phyloP scores from a whole-genome alignment of 495 filamentous ascomycete genomes.

The Penicillium coprophilum region DNA sequence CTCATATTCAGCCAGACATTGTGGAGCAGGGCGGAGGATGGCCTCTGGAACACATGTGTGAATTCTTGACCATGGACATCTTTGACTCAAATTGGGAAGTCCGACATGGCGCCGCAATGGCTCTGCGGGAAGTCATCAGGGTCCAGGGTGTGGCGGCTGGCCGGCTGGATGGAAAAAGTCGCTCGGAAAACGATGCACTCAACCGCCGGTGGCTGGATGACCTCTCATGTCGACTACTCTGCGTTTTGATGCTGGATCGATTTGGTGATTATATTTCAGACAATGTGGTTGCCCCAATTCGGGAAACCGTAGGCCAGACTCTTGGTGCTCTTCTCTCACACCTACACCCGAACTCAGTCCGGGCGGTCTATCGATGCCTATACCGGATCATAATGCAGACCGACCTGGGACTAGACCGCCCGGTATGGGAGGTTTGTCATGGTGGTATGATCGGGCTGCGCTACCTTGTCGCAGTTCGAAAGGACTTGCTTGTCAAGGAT shows the following conservation, averaged over 20 bases:
- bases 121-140: slow-evolving; percentile 84
- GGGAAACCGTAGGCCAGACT: slow-evolving; percentile 95
- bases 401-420: slow-evolving; percentile 66
- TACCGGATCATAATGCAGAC: slow-evolving; percentile 90
- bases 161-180: slow-evolving; percentile 64
- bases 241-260: slow-evolving; percentile 93
- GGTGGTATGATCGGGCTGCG: slow-evolving; percentile 95
- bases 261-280: slow-evolving; percentile 98
- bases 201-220: slow-evolving; percentile 91
- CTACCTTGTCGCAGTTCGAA: slow-evolving; percentile 92
- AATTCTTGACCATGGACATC: slow-evolving; percentile 86
- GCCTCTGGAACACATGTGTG: slow-evolving; percentile 92
- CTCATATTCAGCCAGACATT: slow-evolving; percentile 62
- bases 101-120: slow-evolving; percentile 96
- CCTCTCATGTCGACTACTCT: slow-evolving; percentile 85
- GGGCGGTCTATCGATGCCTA: slow-evolving; percentile 75
- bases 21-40: slow-evolving; percentile 72
- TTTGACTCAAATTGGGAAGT: slow-evolving; percentile 96
- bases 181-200: slow-evolving; percentile 70
- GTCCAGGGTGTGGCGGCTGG: slow-evolving; percentile 94
- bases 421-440: slow-evolving; percentile 92
- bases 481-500: slow-evolving; percentile 82
- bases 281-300: slow-evolving; percentile 91
- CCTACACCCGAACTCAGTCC: slow-evolving; percentile 69
- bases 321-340: slow-evolving; percentile 85